Evolutionary conservation across 352 stramenopile genomes (phyloP).

Genomic region (Globisporangium emineosum): DNA sequence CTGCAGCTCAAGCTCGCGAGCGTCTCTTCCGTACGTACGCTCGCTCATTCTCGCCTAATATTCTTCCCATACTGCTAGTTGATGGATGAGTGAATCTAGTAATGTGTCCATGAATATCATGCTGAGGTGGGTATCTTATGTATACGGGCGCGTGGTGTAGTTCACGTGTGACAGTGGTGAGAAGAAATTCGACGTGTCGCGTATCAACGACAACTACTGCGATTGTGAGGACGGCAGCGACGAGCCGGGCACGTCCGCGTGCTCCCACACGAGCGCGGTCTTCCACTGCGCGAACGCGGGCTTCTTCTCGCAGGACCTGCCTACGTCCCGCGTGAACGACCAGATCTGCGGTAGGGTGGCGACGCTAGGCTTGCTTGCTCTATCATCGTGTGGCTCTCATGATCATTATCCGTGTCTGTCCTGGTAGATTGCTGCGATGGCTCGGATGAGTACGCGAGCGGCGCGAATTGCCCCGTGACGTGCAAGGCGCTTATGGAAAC

Average conservation of each 20-base stretch:
- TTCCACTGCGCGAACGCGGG: slow-evolving; percentile 79
- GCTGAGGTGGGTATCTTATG: background rate
- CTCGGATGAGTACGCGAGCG: slow-evolving; percentile 71
- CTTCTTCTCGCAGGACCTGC: slow-evolving; percentile 60
- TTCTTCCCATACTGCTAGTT: background rate
- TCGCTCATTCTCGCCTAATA: background rate
- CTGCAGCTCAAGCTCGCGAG: slow-evolving; percentile 35
- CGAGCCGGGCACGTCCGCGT: slow-evolving; percentile 87
- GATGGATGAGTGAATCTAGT: background rate
- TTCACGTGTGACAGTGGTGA: slow-evolving; percentile 71
- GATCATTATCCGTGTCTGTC: background rate
- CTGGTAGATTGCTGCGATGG: slow-evolving; percentile 85
- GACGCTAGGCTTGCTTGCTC: background rate
- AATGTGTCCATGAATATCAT: background rate
- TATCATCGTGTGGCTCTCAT: background rate
- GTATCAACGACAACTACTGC: slow-evolving; percentile 94
- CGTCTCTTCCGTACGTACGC: slow-evolving; percentile 33
- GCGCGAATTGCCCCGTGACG: slow-evolving; percentile 43
- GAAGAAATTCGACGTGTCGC: slow-evolving; percentile 44
- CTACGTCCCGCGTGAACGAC: slow-evolving; percentile 73
- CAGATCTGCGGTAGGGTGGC: slow-evolving; percentile 56
- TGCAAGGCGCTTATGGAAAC: slow-evolving; percentile 35
- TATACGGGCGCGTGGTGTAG: slow-evolving; percentile 19
- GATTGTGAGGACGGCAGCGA: slow-evolving; percentile 91
- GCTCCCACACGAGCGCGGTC: slow-evolving; percentile 45